Conservation (phyloP, 177 flowering plant genomes). For the Vitis hybrid region DNA sequence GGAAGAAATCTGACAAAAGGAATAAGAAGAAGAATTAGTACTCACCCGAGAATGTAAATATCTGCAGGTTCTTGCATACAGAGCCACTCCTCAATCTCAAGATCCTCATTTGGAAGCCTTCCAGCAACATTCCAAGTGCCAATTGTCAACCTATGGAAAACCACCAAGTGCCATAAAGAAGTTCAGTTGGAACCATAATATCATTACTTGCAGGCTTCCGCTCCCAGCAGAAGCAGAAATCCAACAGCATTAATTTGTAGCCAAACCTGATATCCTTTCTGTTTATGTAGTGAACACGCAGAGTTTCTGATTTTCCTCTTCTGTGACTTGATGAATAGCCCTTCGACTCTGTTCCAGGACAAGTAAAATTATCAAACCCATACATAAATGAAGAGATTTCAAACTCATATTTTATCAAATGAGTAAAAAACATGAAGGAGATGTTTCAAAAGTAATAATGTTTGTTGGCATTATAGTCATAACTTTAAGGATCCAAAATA, state of each 20-base stretch:
- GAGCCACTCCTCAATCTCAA: slow-evolving; percentile 92
- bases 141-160: slow-evolving; percentile 59
- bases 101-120: slow-evolving; percentile 61
- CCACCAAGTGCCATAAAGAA: background rate
- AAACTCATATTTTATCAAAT: background rate
- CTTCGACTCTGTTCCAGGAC: slow-evolving; percentile 44
- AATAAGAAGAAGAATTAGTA: slow-evolving; percentile 5
- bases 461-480: background rate
- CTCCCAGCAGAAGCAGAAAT: background rate
- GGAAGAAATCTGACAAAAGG: background rate
- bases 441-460: background rate
- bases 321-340: slow-evolving; percentile 47
- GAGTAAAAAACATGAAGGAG: background rate
- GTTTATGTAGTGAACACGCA: slow-evolving; percentile 79
- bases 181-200: background rate
- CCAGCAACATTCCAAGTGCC: slow-evolving; percentile 99
- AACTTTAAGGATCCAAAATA: too few relatives aligned
- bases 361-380: slow-evolving; percentile 5
- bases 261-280: slow-evolving; percentile 90
- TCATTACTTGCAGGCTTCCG: background rate
- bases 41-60: slow-evolving; percentile 86
- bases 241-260: background rate
- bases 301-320: slow-evolving; percentile 90
- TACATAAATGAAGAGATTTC: background rate
- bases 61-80: slow-evolving; percentile 73